A percentile compares a stretch with the other conserved stretches of the same genome.
phyloP scores from a whole-genome alignment of 169 alveolate species.

The Plasmodium gonderi region DNA sequence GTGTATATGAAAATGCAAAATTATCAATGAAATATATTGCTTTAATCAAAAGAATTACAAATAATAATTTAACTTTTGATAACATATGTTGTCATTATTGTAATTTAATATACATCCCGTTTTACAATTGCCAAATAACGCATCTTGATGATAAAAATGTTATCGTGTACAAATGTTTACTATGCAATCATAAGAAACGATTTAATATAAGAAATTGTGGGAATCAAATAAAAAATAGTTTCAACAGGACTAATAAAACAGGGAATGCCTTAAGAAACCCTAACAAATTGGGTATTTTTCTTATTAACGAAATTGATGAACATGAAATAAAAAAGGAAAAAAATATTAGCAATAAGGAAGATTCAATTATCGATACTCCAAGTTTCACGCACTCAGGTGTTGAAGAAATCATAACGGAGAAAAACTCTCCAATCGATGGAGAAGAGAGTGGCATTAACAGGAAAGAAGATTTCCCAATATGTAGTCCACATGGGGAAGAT shows the following conservation, averaged over 20 bases:
- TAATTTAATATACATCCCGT: conserved; percentile 70
- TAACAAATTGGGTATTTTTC: not conserved
- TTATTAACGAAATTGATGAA: conserved; percentile 56
- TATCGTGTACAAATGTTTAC: conserved; percentile 9
- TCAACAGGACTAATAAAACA: not conserved
- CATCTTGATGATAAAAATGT: not conserved
- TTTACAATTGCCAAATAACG: conserved; percentile 54
- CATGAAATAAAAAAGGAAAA: conserved; percentile 13
- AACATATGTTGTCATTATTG: conserved; percentile 62
- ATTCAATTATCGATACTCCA: too few relatives aligned
- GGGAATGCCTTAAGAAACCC: not conserved
- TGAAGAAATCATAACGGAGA: not conserved
- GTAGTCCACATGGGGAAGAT: too few relatives aligned
- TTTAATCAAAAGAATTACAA: conserved; percentile 55
- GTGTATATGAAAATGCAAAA: conserved; percentile 48
- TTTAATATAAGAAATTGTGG: not conserved
- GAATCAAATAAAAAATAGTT: not conserved
- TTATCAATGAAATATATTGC: conserved; percentile 62
- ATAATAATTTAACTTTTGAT: conserved; percentile 14
- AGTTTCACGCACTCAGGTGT: too few relatives aligned
- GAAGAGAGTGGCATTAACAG: not conserved
- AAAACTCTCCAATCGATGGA: not conserved
- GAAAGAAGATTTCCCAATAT: not conserved
- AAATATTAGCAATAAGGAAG: not conserved
- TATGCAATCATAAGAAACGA: conserved; percentile 43